Evolutionary conservation across 1,284 basidiomycete genomes (phyloP).

Genomic region (Schizopora paradoxa): DNA sequence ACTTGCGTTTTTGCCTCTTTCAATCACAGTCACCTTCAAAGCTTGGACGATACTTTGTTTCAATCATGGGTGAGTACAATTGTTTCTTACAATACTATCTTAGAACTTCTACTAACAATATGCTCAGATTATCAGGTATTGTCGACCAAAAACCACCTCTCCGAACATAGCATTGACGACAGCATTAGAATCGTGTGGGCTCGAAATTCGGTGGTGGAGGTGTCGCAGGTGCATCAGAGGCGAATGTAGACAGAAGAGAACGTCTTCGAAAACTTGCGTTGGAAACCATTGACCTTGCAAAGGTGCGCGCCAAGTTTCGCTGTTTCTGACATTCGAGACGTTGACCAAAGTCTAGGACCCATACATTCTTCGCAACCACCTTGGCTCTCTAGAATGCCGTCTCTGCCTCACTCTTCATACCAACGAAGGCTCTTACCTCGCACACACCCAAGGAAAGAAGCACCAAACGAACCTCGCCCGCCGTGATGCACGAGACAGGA

Average conservation of each 20-base stretch:
- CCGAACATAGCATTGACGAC: too few species aligned
- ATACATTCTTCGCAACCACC: conserved; percentile 97
- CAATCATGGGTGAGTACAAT: too few species aligned
- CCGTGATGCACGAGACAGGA: conserved; percentile 91
- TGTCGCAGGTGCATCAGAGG: conserved; percentile 88
- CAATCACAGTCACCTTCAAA: too few species aligned
- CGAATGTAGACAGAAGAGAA: conserved; percentile 93
- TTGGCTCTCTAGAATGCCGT: conserved; percentile 96
- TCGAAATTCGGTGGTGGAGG: conserved; percentile 95
- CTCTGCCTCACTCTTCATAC: conserved; percentile 97
- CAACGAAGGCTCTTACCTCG: conserved; percentile 98
- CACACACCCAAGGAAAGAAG: conserved; percentile 99
- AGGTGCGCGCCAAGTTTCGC: conserved; percentile 63
- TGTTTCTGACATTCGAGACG: too few species aligned
- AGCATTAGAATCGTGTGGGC: conserved; percentile 87
- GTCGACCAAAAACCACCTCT: too few species aligned
- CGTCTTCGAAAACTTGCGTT: conserved; percentile 91
- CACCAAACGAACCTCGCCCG: conserved; percentile 98
- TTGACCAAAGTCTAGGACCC: conserved; percentile 65
- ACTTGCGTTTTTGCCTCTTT: too few species aligned
- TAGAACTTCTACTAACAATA: too few species aligned
- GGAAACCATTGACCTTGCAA: conserved; percentile 94
- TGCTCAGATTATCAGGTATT: too few species aligned
- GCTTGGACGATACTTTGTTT: too few species aligned
- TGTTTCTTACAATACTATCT: too few species aligned